Conservation (phyloP, 2,329 filamentous ascomycete species). For the Bipolaris oryzae region DNA sequence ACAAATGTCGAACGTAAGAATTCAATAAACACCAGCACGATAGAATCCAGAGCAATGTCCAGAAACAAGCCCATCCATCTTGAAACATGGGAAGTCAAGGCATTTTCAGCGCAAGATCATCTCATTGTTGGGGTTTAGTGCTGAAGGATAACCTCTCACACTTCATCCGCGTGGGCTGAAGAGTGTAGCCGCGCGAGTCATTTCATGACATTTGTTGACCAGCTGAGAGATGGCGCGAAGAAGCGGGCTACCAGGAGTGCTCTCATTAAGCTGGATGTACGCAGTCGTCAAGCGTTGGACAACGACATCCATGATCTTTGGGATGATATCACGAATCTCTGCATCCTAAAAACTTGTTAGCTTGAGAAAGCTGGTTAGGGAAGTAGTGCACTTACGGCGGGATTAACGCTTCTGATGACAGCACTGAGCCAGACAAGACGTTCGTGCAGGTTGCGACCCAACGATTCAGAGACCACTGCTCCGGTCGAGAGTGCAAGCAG, state of each 20-base stretch:
- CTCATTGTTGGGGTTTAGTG: background rate
- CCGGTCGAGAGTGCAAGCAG: constrained; percentile 66
- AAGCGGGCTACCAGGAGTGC: constrained; percentile 58
- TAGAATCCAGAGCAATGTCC: background rate
- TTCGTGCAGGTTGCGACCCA: constrained; percentile 59
- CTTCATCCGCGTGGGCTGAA: constrained; percentile 23
- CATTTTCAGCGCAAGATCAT: constrained; percentile 39
- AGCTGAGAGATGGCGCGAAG: constrained; percentile 58
- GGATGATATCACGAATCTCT: constrained; percentile 62
- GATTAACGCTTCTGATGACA: constrained; percentile 61
- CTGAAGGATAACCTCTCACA: background rate
- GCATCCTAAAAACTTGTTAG: constrained; percentile 50
- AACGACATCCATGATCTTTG: constrained; percentile 66
- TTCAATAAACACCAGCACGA: background rate
- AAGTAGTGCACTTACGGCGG: constrained; percentile 52
- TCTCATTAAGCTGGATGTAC: constrained; percentile 63
- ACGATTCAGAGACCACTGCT: constrained; percentile 64
- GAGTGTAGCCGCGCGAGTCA: constrained; percentile 32
- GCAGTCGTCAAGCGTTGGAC: constrained; percentile 61
- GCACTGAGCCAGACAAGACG: constrained; percentile 65
- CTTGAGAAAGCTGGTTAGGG: background rate
- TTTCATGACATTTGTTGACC: constrained; percentile 43
- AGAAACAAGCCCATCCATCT: too few species aligned
- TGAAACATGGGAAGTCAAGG: constrained; percentile 13
- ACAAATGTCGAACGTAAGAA: background rate